Conservation (phyloP, 169 alveolate genomes). For the Besnoitia besnoiti region DNA sequence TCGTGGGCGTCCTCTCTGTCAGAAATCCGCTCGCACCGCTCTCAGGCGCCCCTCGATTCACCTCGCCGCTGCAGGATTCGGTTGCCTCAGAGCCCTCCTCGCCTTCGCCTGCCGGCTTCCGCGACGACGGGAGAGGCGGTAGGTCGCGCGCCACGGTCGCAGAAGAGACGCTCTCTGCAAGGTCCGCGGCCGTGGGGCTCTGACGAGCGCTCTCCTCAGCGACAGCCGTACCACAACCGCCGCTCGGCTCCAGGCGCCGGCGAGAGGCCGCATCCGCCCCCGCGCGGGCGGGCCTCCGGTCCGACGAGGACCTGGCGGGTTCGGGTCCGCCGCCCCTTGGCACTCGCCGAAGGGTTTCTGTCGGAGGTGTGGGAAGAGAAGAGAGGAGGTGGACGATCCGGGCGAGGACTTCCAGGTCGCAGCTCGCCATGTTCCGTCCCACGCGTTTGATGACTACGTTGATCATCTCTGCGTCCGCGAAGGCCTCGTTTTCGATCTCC, state of each 20-base stretch:
- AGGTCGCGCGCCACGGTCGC: too few species aligned
- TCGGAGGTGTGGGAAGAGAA: not conserved
- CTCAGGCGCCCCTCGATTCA: not conserved
- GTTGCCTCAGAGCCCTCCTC: not conserved
- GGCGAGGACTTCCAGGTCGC: not conserved
- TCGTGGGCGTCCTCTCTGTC: not conserved
- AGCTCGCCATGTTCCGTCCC: not conserved
- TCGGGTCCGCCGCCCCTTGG: too few species aligned
- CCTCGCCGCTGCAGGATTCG: not conserved
- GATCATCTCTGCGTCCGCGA: not conserved
- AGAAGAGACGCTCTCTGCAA: too few species aligned
- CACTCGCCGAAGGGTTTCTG: not conserved
- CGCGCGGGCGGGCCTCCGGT: too few species aligned
- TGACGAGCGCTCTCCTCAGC: too few species aligned
- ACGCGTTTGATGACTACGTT: not conserved
- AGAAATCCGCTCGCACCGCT: not conserved
- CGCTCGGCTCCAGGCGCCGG: too few species aligned
- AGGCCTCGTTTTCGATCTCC: not conserved
- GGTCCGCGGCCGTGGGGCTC: too few species aligned
- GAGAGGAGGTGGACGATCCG: not conserved
- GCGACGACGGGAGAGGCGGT: too few species aligned
- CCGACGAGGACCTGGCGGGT: too few species aligned
- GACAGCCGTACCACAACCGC: too few species aligned
- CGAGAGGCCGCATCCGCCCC: too few species aligned
- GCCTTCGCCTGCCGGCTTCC: too few species aligned